Percentiles rank a stretch among this genome's conserved stretches.
Evolutionary conservation across 1,139 yeast species (phyloP).

Genomic region (Pichia sp.): DNA sequence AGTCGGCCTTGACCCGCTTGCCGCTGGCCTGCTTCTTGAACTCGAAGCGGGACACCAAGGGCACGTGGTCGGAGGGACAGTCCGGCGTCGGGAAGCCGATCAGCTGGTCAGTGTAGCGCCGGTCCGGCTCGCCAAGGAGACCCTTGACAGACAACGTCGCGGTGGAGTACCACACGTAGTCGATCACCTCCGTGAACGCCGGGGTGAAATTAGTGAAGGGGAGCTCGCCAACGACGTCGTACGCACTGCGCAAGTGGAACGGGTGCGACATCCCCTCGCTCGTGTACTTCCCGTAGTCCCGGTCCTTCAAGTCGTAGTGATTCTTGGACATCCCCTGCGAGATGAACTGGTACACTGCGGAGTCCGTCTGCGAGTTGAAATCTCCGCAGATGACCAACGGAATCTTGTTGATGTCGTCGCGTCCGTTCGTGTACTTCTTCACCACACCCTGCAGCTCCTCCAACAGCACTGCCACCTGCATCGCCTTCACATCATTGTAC

Average conservation of each 20-base stretch:
- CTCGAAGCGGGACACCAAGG: conserved; percentile 72
- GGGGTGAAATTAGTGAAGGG: conserved; percentile 96
- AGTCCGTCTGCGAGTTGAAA: conserved; percentile 79
- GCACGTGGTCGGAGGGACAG: conserved; percentile 92
- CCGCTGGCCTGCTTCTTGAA: conserved; percentile 49
- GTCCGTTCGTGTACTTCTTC: conserved; percentile 39
- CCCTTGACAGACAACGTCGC: conserved; percentile 76
- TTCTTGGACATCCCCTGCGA: conserved; percentile 70
- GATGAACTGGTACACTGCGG: conserved; percentile 90
- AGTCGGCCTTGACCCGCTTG: conserved; percentile 50
- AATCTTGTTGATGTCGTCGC: conserved; percentile 40
- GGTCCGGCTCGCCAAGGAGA: conserved; percentile 78
- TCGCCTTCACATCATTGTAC: conserved; percentile 90
- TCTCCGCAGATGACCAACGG: conserved; percentile 91
- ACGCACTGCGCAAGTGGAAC: conserved; percentile 80
- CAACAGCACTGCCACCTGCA: conserved; percentile 87
- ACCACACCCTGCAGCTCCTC: conserved; percentile 74
- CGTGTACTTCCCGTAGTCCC: conserved; percentile 89
- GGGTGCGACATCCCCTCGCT: conserved; percentile 83
- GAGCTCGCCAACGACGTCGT: conserved; percentile 77
- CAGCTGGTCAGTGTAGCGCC: conserved; percentile 65
- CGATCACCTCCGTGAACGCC: conserved; percentile 86
- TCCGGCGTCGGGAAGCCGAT: conserved; percentile 94
- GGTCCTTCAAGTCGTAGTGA: conserved; percentile 77
- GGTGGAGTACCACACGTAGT: conserved; percentile 92